phyloP scores from a whole-genome alignment of 2,329 filamentous ascomycete genomes.

The Aspergillus candidus region DNA sequence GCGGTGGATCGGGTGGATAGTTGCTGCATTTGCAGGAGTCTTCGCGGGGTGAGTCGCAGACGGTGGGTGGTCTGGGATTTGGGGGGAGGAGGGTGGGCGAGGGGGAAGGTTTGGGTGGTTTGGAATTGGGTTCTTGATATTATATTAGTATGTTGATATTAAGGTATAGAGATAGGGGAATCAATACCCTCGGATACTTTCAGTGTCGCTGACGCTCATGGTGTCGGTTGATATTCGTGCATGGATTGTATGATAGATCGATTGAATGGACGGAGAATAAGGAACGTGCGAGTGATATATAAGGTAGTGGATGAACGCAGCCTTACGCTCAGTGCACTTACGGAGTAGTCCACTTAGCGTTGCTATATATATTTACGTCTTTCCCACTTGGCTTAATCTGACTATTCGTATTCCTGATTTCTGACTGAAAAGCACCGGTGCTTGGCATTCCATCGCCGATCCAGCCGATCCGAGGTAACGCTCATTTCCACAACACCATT shows the following conservation, averaged over 20 bases:
- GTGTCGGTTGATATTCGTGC: too few relatives aligned
- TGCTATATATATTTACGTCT: too few relatives aligned
- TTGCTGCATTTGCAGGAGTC: slow-evolving; percentile 31
- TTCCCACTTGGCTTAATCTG: too few relatives aligned
- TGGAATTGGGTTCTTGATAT: background rate
- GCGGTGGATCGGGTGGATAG: slow-evolving; percentile 11
- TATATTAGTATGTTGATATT: background rate
- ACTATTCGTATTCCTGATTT: too few relatives aligned
- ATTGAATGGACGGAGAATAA: too few relatives aligned
- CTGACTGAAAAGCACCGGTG: too few relatives aligned
- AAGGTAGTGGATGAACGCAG: too few relatives aligned
- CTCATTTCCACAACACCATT: too few relatives aligned
- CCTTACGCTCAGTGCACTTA: too few relatives aligned
- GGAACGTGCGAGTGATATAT: too few relatives aligned
- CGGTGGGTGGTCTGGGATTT: slow-evolving; percentile 17
- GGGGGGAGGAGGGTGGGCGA: slow-evolving; percentile 26
- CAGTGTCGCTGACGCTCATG: background rate
- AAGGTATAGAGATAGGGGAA: background rate
- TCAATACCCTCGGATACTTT: background rate
- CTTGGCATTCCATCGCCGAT: slow-evolving; percentile 9
- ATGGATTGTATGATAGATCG: too few relatives aligned
- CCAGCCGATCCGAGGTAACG: slow-evolving; percentile 7
- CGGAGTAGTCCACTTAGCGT: too few relatives aligned
- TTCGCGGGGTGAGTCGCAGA: slow-evolving; percentile 23
- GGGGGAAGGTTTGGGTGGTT: slow-evolving; percentile 23